phyloP scores from a whole-genome alignment of 1,139 yeast genomes.

The Candida glucosophila region DNA sequence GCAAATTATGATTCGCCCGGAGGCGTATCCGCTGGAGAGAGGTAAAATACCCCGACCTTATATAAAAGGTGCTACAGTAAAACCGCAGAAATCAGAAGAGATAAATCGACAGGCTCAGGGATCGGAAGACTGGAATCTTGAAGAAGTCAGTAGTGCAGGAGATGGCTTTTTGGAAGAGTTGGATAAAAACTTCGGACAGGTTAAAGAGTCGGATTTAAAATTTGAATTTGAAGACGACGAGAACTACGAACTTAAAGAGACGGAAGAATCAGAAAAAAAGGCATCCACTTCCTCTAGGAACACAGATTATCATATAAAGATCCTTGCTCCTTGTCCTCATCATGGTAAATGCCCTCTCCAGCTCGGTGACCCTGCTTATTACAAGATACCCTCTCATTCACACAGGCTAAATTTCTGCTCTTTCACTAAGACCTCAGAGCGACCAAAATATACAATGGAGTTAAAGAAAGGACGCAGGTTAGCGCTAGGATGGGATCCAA shows the following conservation, averaged over 20 bases:
- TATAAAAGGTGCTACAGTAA: conserved; percentile 40
- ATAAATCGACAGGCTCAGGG: conserved; percentile 26
- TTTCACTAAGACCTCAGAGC: conserved; percentile 59
- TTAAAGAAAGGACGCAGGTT: conserved; percentile 72
- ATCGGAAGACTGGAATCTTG: conserved; percentile 19
- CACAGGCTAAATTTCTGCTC: conserved; percentile 66
- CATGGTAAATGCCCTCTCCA: conserved; percentile 85
- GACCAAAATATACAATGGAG: conserved; percentile 75
- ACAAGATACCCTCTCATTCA: conserved; percentile 52
- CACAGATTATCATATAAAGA: conserved; percentile 46
- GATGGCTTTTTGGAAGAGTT: conserved; percentile 28
- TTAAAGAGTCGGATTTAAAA: conserved; percentile 34
- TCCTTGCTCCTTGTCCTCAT: conserved; percentile 88
- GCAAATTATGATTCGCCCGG: conserved; percentile 82
- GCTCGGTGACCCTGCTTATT: conserved; percentile 61
- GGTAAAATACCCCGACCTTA: conserved; percentile 72
- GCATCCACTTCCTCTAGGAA: conserved; percentile 10
- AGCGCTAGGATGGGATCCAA: conserved; percentile 64
- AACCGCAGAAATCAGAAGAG: conserved; percentile 37
- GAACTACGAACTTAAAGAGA: conserved; percentile 19
- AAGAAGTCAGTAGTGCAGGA: conserved; percentile 15
- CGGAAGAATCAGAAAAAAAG: neutral
- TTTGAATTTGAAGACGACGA: conserved; percentile 40
- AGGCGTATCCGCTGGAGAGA: conserved; percentile 42
- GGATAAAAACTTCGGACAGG: conserved; percentile 31